Evolutionary conservation across 768 basidiomycete genomes (phyloP), one percentile per base, ranked within the genome.

Genomic region (Suillus paluster): DNA sequence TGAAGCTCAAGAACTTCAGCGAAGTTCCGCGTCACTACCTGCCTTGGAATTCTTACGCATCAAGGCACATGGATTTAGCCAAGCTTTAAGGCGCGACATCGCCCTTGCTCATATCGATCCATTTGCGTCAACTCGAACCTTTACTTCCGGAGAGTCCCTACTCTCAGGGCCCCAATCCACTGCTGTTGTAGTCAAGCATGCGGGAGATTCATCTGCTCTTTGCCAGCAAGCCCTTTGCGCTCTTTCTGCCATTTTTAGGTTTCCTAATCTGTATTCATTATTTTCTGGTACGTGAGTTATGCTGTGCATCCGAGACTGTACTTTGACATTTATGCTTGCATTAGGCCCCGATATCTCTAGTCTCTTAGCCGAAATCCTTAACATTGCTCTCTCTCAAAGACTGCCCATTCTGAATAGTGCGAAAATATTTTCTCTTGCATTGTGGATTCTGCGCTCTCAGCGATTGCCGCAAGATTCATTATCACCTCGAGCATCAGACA

Each of bases 151-250:
- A 25, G 60, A 65, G 3, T 38, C 49, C 7, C 38, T 39, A 62
- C 42, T 56, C 19, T 52, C 66, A 58, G 54, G n/a, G 45, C 58
- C 54, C 7, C 62, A 67, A 44, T 66, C 66, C 41, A 62, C 71
- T n/a, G 75, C 75, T 39, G 78, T 80, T 25, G 74, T 81, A 15
- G 66, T 80, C 41, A 77, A 82, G 62, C 61, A 71, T 57, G 77
- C 80, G 21, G 72, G 75, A 48, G 79, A 84, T 62, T 64, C 79
- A 19, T 78, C 80, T 11, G 70, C 70, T 2, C 68, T 90, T n/a
- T 86, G 82, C 62, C 82, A 85, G 33, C 74, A 82, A 63, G 83
- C 86, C 4, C 74, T 91, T 33, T 79, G 81, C 63, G 70, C 84
- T 53, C 64, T 85, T 44, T 80, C 85, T 5, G 78, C 79, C 56